Conservation (phyloP, 1,284 basidiomycete genomes). For the Trichosporon sp. region DNA sequence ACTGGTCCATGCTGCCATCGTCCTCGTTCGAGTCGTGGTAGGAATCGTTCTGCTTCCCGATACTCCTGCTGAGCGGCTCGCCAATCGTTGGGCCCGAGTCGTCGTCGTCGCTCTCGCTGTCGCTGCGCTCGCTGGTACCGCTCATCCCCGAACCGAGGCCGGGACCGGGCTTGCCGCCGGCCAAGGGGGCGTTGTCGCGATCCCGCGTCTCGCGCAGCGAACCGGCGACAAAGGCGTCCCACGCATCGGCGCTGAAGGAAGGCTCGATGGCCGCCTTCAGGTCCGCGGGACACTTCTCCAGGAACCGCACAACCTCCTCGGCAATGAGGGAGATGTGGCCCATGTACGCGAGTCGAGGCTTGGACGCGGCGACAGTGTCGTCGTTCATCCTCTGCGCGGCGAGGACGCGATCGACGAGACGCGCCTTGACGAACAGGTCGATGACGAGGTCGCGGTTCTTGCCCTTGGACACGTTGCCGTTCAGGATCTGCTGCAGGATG, state of each 20-base stretch:
- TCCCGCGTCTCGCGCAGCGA: constrained; percentile 82
- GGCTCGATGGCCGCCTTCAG: constrained; percentile 67
- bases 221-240: constrained; percentile 83
- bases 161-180: constrained; percentile 63
- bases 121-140: constrained; percentile 28
- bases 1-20: constrained; percentile 37
- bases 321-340: constrained; percentile 88
- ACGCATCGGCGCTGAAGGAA: constrained; percentile 74
- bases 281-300: constrained; percentile 79
- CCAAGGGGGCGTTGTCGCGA: constrained; percentile 74
- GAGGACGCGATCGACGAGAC: constrained; percentile 76
- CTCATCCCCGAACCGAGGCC: constrained; percentile 27
- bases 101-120: constrained; percentile 42
- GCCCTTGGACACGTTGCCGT: constrained; percentile 74
- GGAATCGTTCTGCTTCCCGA: constrained; percentile 33
- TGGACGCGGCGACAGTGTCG: constrained; percentile 35
- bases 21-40: constrained; percentile 41
- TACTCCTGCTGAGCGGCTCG: constrained; percentile 47
- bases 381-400: constrained; percentile 81
- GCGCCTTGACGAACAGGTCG: constrained; percentile 76
- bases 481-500: constrained; percentile 91
- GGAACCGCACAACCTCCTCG: constrained; percentile 58
- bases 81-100: constrained; percentile 46
- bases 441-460: constrained; percentile 79
- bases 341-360: constrained; percentile 87